A percentile compares a stretch with the other conserved stretches of the same genome.
These are phyloP conservation scores for Mycena galericulata DNA, from an alignment of 768 basidiomycete genomes.

Conservation along the genomic window DNA sequence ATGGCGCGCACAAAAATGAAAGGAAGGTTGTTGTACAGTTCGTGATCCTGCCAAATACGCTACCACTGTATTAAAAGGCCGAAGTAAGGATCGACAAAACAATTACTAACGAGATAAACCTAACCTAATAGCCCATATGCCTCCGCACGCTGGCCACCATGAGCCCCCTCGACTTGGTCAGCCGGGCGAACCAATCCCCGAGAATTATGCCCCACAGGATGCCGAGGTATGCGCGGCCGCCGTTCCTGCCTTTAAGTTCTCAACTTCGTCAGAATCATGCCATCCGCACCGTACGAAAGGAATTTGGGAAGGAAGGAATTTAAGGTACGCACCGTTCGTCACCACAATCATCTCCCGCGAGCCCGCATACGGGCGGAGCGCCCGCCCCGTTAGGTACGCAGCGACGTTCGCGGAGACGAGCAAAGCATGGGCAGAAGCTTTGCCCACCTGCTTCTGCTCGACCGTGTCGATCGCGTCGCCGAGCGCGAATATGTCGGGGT, in stretches of 20 bases:
- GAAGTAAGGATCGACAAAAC: too few species aligned
- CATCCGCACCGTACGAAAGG: too few species aligned
- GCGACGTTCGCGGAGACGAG: conserved; percentile 63
- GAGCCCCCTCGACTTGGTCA: conserved; percentile 43
- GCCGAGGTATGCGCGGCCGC: conserved; percentile 52
- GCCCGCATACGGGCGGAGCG: conserved; percentile 59
- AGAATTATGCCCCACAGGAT: conserved; percentile 58
- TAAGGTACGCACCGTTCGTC: conserved; percentile 66
- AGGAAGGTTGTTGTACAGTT: too few species aligned
- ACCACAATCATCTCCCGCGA: conserved; percentile 65
- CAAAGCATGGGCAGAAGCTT: conserved; percentile 55
- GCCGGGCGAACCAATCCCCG: conserved; percentile 54
- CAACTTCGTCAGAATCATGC: not conserved
- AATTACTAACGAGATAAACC: too few species aligned
- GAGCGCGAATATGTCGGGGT: conserved; percentile 65
- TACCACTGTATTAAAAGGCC: too few species aligned
- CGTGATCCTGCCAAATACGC: too few species aligned
- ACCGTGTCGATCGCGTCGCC: conserved; percentile 68
- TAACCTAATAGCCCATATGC: conserved; percentile 19
- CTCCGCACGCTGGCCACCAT: conserved; percentile 32
- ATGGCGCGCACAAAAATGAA: too few species aligned
- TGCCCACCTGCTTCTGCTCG: conserved; percentile 69
- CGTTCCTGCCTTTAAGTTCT: conserved; percentile 42
- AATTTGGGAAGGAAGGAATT: conserved; percentile 23
- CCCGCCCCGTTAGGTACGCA: conserved; percentile 40